Conservation (phyloP, 371 early-diverging fungal species). For the Basidiobolus meristosporus region DNA sequence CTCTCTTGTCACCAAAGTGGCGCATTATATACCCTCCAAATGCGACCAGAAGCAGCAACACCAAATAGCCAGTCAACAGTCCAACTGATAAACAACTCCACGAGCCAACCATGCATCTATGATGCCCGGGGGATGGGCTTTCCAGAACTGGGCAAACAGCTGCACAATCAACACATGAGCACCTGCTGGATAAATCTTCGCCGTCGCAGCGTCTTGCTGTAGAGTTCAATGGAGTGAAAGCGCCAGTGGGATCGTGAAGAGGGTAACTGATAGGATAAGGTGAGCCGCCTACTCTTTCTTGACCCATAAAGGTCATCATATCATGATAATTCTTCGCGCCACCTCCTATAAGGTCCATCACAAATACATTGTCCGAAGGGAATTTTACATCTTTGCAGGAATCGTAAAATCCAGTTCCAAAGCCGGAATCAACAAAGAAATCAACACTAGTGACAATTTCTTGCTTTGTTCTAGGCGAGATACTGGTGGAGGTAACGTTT, state of each 20-base stretch:
- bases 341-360: constrained; percentile 57
- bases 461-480: constrained; percentile 8
- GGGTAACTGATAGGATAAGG: constrained; percentile 56
- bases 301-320: constrained; percentile 44
- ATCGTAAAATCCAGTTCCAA: constrained; percentile 39
- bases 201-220: constrained; percentile 31
- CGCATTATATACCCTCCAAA: constrained; percentile 11
- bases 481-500: constrained; percentile 24
- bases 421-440: constrained; percentile 33
- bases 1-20: constrained; percentile 7
- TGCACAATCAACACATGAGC: constrained; percentile 55
- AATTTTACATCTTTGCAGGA: constrained; percentile 63
- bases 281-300: constrained; percentile 32
- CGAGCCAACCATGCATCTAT: constrained; percentile 26
- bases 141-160: constrained; percentile 31
- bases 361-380: constrained; percentile 39
- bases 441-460: constrained; percentile 24
- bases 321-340: constrained; percentile 47
- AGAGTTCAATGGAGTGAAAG: constrained; percentile 16
- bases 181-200: constrained; percentile 27
- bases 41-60: constrained; percentile 14
- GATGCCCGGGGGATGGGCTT: constrained; percentile 21
- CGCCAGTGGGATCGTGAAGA: constrained; percentile 6
- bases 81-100: constrained; percentile 37
- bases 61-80: constrained; percentile 21